Percentiles rank a stretch among this genome's conserved stretches.
These are phyloP conservation scores for Mrakia blollopis DNA, from an alignment of 768 basidiomycete genomes.

Conservation along the genomic window DNA sequence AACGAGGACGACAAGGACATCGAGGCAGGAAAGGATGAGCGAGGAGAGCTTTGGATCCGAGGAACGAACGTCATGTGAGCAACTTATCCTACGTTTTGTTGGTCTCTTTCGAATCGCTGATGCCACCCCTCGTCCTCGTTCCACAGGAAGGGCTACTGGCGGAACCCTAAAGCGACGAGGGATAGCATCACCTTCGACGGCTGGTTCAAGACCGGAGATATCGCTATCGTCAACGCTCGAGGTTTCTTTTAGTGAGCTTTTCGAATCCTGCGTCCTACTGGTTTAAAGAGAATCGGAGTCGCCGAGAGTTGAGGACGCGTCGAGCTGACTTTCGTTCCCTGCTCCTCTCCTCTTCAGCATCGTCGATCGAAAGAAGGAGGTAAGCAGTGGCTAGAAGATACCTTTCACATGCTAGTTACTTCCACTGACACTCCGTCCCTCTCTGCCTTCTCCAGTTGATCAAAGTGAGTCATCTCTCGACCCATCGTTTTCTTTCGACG, in stretches of 20 bases:
- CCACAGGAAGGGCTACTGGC: slow-evolving; percentile 18
- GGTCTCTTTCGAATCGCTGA: background rate
- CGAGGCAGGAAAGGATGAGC: background rate
- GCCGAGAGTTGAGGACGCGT: background rate
- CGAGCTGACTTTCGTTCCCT: background rate
- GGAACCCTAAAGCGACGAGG: slow-evolving; percentile 17
- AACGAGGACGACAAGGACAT: slow-evolving; percentile 48
- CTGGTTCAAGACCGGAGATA: slow-evolving; percentile 89
- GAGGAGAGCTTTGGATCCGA: slow-evolving; percentile 30
- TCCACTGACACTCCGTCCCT: background rate
- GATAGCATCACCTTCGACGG: slow-evolving; percentile 42
- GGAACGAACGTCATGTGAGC: slow-evolving; percentile 27
- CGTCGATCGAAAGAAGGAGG: slow-evolving; percentile 46
- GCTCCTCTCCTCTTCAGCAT: slow-evolving; percentile 35
- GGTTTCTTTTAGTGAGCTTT: slow-evolving; percentile 57
- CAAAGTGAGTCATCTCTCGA: background rate
- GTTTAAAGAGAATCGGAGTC: no score
- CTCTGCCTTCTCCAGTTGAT: background rate
- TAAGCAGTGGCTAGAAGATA: background rate
- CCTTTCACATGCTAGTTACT: background rate
- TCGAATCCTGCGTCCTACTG: no score
- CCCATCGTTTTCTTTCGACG: background rate
- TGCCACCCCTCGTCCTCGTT: background rate
- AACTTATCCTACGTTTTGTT: background rate
- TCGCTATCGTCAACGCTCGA: slow-evolving; percentile 60